These are phyloP conservation scores for Mucor indicus DNA, from an alignment of 371 early-diverging fungal species.

Conservation along the genomic window DNA sequence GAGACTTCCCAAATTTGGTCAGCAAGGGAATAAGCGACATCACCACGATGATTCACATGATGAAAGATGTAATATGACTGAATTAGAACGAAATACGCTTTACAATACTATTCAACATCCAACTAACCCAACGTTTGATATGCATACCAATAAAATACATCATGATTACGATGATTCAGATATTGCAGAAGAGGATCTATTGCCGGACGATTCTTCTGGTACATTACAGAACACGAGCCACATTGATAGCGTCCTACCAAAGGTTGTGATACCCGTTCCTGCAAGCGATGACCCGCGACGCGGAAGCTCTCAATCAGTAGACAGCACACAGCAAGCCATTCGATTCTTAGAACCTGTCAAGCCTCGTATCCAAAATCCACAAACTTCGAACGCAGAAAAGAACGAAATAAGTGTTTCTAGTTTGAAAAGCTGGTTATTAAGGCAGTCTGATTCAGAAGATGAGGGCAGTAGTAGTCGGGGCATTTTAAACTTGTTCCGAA, in stretches of 20 bases:
- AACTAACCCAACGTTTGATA: neutral
- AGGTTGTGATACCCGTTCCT: no score
- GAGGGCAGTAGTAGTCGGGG: slow-evolving; percentile 1
- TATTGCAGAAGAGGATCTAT: slow-evolving; percentile 27
- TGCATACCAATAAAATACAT: neutral
- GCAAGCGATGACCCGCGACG: neutral
- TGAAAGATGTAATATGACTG: slow-evolving; percentile 14
- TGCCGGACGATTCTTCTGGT: slow-evolving; percentile 20
- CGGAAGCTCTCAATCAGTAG: slow-evolving; percentile 16
- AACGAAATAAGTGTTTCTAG: slow-evolving; percentile 39
- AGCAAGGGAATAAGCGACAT: neutral
- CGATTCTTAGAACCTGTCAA: slow-evolving; percentile 43
- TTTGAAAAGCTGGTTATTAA: slow-evolving; percentile 25
- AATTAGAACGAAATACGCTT: slow-evolving; percentile 32
- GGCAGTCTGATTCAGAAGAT: neutral
- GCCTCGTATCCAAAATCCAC: slow-evolving; percentile 17
- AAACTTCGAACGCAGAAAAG: slow-evolving; percentile 18
- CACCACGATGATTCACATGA: slow-evolving; percentile 11
- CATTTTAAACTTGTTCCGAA: no score
- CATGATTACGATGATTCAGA: slow-evolving; percentile 14
- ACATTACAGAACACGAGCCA: neutral
- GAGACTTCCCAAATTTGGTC: slow-evolving; percentile 23
- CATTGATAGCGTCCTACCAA: no score
- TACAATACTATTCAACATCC: slow-evolving; percentile 25
- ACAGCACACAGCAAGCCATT: slow-evolving; percentile 27